Evolutionary conservation across 352 stramenopile species (phyloP), one percentile per base, ranked within the genome.

Genomic region (Pilasporangium apinafurcum): DNA sequence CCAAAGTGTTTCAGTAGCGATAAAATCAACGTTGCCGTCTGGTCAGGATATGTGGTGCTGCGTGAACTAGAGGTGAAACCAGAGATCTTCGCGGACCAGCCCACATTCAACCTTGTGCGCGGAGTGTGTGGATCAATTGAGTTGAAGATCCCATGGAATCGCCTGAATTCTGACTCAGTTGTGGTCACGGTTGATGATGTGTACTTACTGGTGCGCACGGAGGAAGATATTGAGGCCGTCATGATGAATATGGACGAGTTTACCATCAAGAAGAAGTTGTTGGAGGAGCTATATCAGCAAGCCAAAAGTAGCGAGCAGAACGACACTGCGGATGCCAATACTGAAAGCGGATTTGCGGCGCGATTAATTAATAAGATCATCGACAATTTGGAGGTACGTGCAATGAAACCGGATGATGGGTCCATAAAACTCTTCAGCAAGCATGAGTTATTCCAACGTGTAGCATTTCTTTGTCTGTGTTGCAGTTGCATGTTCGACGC

Each of bases 111-210:
- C 20, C 68, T 95, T 22, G 74, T 89, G 44, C 80, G 83, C 34
- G 83, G 83, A 37, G 63, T 95, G 33, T 60, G 88, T 17, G 81
- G 81, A 42, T 89, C 75, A n/a, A 65, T 95, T 37, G 83, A 92
- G 59, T 79, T 95, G 53, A 92, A 92, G 58, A 95, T 95, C 50
- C 83, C 83, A 41, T 95, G 83, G 83, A 95, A 95, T 46, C 78
- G 81, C 5, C 63, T 95, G 39, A 75, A 92, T 35, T 91, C 75
- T 33, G 83, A 95, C 59, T 93, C 83, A 31, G 79, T 95, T 24
- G 70, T 93, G 28, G 68, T 86, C 49, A 95, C 77, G 8, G 69
- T 95, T 35, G 83, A 95, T 46, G 83, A 93, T 35, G 77, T 95
- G 30, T 92, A 95, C 44, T 46, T 93, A 30, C 44, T 95, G 30